Conservation (phyloP, 108 stramenopile species). For the Cyclotella distinguenda region DNA sequence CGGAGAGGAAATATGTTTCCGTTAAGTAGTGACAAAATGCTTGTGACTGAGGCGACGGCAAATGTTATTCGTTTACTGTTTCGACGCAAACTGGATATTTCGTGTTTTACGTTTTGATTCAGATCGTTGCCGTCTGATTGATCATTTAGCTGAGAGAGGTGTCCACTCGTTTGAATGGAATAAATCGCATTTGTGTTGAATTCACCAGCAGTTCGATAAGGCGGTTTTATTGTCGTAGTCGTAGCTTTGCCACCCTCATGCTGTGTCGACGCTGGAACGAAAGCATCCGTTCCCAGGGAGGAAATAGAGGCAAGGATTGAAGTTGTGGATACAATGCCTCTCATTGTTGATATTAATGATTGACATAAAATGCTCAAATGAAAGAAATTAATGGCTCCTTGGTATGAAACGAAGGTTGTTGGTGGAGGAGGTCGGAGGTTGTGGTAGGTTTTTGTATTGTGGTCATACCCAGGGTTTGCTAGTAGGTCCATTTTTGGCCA, state of each 20-base stretch:
- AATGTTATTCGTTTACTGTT: conserved; percentile 37
- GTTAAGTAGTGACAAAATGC: conserved; percentile 4
- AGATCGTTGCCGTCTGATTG: neutral
- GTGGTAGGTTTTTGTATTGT: neutral
- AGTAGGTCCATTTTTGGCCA: too few species aligned
- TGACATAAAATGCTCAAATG: too few species aligned
- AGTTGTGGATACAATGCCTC: too few species aligned
- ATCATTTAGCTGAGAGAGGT: neutral
- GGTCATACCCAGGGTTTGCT: neutral
- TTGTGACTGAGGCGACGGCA: conserved; percentile 25
- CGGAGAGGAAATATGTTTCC: conserved; percentile 3
- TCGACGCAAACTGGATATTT: neutral
- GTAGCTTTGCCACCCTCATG: too few species aligned
- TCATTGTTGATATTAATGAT: too few species aligned
- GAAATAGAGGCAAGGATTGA: too few species aligned
- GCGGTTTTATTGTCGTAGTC: too few species aligned
- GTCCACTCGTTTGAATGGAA: too few species aligned
- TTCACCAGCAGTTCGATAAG: too few species aligned
- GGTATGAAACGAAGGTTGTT: too few species aligned
- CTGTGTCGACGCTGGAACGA: neutral
- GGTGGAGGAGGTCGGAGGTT: neutral
- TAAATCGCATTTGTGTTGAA: too few species aligned
- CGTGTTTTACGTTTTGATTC: neutral
- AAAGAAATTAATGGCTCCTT: too few species aligned
- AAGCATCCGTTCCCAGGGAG: neutral